Conservation (phyloP, 306 rosid genomes). For the Sophora flavescens region DNA sequence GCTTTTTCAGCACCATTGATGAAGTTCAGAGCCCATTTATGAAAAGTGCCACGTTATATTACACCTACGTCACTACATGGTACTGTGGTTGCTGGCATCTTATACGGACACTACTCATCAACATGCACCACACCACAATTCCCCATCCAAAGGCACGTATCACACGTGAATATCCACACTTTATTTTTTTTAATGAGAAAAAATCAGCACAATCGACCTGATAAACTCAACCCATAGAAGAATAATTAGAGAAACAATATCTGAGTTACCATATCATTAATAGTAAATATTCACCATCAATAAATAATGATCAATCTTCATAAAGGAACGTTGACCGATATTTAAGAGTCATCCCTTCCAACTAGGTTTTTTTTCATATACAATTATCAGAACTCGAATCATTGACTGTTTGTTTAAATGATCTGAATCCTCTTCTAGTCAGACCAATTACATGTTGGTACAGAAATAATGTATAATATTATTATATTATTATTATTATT, state of each 20-base stretch:
- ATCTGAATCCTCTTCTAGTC: too few relatives aligned
- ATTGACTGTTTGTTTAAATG: too few relatives aligned
- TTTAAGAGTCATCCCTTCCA: too few relatives aligned
- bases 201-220: not conserved
- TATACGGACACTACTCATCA: slow-evolving; percentile 33
- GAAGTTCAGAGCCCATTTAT: slow-evolving; percentile 34
- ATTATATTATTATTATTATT: not conserved
- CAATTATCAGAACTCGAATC: too few relatives aligned
- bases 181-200: not conserved
- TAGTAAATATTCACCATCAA: too few relatives aligned
- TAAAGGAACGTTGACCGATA: too few relatives aligned
- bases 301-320: too few relatives aligned
- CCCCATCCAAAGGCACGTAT: slow-evolving; percentile 2
- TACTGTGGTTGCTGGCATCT: slow-evolving; percentile 13
- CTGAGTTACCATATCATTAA: too few relatives aligned
- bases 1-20: slow-evolving; percentile 23
- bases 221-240: not conserved
- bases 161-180: not conserved
- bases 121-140: slow-evolving; percentile 36
- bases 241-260: not conserved
- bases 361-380: too few relatives aligned
- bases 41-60: not conserved
- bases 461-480: too few relatives aligned
- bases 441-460: too few relatives aligned
- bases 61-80: slow-evolving; percentile 21